Percentiles rank a stretch among this genome's conserved stretches.
Conservation (phyloP, 345 rosid genomes). For the Clarkia xantiana region DNA sequence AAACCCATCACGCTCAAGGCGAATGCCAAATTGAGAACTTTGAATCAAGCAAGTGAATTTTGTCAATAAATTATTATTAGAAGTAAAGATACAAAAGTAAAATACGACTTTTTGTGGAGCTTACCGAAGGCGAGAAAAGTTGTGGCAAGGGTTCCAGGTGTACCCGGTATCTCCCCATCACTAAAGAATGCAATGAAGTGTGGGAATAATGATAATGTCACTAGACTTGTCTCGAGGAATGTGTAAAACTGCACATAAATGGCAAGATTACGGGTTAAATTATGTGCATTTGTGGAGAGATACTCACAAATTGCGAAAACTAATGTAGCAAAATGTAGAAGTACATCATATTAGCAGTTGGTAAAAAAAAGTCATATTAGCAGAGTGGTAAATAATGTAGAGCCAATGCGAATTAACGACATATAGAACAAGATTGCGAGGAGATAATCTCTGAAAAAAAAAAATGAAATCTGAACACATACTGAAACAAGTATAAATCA, state of each 20-base stretch:
- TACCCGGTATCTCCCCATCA: slow-evolving; percentile 89
- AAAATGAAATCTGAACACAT: too few relatives aligned
- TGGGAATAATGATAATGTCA: slow-evolving; percentile 69
- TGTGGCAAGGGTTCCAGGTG: slow-evolving; percentile 85
- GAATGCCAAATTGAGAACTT: slow-evolving; percentile 91
- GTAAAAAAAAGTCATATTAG: too few relatives aligned
- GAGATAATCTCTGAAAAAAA: too few relatives aligned
- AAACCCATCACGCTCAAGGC: slow-evolving; percentile 92
- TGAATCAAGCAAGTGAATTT: slow-evolving; percentile 8
- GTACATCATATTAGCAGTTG: too few relatives aligned
- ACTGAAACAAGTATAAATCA: too few relatives aligned
- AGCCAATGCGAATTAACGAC: too few relatives aligned
- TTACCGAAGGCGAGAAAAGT: slow-evolving; percentile 95
- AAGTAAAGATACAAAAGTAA: background rate
- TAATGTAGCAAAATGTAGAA: too few relatives aligned
- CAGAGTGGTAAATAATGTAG: too few relatives aligned
- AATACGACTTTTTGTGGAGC: slow-evolving; percentile 4
- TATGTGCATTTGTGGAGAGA: too few relatives aligned
- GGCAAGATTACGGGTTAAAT: too few relatives aligned
- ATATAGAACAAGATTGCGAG: too few relatives aligned
- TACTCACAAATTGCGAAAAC: too few relatives aligned
- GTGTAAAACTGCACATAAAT: slow-evolving; percentile 74
- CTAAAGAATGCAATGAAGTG: slow-evolving; percentile 83
- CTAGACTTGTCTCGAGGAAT: slow-evolving; percentile 82
- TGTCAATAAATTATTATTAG: background rate